These are phyloP conservation scores for Sclerotinia sclerotiorum DNA, from an alignment of 2,329 filamentous ascomycete genomes.

Conservation along the genomic window DNA sequence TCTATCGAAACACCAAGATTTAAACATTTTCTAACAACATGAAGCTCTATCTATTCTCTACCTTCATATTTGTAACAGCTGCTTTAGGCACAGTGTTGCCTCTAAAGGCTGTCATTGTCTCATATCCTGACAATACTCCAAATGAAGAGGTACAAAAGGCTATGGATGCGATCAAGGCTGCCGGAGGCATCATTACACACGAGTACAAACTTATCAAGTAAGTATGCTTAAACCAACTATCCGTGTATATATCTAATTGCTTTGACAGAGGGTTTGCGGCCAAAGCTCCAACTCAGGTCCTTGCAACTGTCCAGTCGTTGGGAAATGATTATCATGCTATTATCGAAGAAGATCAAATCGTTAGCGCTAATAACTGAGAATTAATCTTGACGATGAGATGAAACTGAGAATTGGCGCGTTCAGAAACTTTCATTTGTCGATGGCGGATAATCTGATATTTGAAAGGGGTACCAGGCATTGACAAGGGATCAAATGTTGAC, in stretches of 20 bases:
- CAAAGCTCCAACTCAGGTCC: slow-evolving; percentile 65
- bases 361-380: slow-evolving; percentile 41
- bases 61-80: slow-evolving; percentile 57
- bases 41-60: slow-evolving; percentile 60
- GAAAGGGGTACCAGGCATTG: not conserved
- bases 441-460: not conserved
- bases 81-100: slow-evolving; percentile 57
- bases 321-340: slow-evolving; percentile 60
- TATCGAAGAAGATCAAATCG: slow-evolving; percentile 75
- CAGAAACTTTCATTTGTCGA: not conserved
- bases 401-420: slow-evolving; percentile 4
- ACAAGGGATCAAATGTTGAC: not conserved
- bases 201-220: slow-evolving; percentile 70
- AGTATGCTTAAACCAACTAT: slow-evolving; percentile 37
- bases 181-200: slow-evolving; percentile 77
- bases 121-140: slow-evolving; percentile 68
- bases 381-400: slow-evolving; percentile 20
- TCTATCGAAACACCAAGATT: not conserved
- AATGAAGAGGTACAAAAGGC: slow-evolving; percentile 67
- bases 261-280: slow-evolving; percentile 70
- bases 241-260: not conserved
- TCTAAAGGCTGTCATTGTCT: slow-evolving; percentile 75
- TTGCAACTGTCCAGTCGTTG: slow-evolving; percentile 65
- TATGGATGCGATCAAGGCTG: slow-evolving; percentile 66
- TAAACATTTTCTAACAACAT: slow-evolving; percentile 46